Evolutionary conservation across 1,284 basidiomycete species (phyloP), one percentile per base, ranked within the genome.

Genomic region (Tilletia caries): DNA sequence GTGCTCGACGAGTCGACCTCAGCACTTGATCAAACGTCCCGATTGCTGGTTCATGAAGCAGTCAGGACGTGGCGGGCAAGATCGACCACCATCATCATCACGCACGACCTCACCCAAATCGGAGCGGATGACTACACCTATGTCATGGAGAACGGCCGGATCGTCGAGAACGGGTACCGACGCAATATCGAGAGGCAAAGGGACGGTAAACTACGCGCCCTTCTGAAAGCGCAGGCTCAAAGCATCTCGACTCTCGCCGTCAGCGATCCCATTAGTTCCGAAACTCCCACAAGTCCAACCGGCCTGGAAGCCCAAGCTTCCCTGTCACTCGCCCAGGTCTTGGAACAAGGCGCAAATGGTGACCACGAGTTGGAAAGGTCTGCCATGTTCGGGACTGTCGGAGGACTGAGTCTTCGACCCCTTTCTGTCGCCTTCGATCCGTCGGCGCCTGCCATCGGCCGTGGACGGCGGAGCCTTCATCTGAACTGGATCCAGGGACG

Each of bases 1-100:
- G 91, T 98, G 79, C 89, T 98, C 41, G 96, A 98, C 81, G 96
- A 98, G 86, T 92, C 93, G 0, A 98, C 95, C 5, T 96, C 93
- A 1, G 95, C 95, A 4, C 88, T 98, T 69, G 96, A 98, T 84
- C 88, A 90, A 25, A 91, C 91, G 0, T 91, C 93, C 2, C 90
- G 94, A 27, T 86, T 93, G 44, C 87, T 94, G 50, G 93, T 98
- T 10, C 93, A 93, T 74, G 91, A 92, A 73, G 92, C 93, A 0
- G 88, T 98, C 84, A 91, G 91, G 80, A 84, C 84, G 23, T 95
- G 93, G 92, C 87, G 93, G 25, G 84, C 83, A 29, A 91, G 91
- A 83, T 90, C 89, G 79, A 96, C 95, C 0, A 98, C 95, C 0
- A 90, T 99, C 79, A 90, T 98, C 71, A 96, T 98, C 84, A 97